A percentile compares a stretch with the other conserved stretches of the same genome.
phyloP scores from a whole-genome alignment of 805 yeast genomes.

The Hanseniaspora lindneri region DNA sequence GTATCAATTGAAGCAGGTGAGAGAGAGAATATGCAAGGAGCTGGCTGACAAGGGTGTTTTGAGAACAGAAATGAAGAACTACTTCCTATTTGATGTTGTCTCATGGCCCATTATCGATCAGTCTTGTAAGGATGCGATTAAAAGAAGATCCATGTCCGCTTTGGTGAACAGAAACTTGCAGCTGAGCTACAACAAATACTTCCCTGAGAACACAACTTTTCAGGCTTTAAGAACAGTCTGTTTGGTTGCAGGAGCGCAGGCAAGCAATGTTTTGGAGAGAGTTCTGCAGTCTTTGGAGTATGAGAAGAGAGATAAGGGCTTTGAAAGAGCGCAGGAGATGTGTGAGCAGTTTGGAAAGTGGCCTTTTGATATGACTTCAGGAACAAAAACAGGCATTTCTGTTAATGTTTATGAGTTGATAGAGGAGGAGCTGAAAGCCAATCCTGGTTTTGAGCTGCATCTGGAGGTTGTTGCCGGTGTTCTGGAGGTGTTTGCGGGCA shows the following conservation, averaged over 20 bases:
- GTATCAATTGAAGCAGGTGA: slow-evolving; percentile 91
- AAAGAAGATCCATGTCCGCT: slow-evolving; percentile 55
- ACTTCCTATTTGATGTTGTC: slow-evolving; percentile 93
- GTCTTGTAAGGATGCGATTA: slow-evolving; percentile 68
- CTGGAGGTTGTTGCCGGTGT: slow-evolving; percentile 91
- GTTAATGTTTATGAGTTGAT: slow-evolving; percentile 45
- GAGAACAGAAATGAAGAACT: slow-evolving; percentile 90
- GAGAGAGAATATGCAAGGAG: slow-evolving; percentile 93
- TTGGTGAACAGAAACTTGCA: slow-evolving; percentile 62
- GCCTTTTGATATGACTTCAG: slow-evolving; percentile 55
- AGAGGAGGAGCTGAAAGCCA: slow-evolving; percentile 35
- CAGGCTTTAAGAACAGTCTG: slow-evolving; percentile 66
- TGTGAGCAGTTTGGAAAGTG: slow-evolving; percentile 68
- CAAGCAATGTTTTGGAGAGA: slow-evolving; percentile 92
- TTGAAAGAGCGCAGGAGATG: slow-evolving; percentile 87
- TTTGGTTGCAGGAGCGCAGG: slow-evolving; percentile 78
- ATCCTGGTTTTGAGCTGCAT: slow-evolving; percentile 43
- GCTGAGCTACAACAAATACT: slow-evolving; percentile 46
- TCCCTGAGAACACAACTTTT: slow-evolving; percentile 57
- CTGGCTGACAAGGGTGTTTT: slow-evolving; percentile 92
- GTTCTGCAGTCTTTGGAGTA: slow-evolving; percentile 64
- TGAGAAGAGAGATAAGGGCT: slow-evolving; percentile 84
- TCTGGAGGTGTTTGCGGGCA: slow-evolving; percentile 73
- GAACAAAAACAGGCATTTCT: slow-evolving; percentile 57
- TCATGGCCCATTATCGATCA: slow-evolving; percentile 92